Base-by-base conservation (phyloP, 1,284 basidiomycete species). In the Earliella scabrosa region DNA sequence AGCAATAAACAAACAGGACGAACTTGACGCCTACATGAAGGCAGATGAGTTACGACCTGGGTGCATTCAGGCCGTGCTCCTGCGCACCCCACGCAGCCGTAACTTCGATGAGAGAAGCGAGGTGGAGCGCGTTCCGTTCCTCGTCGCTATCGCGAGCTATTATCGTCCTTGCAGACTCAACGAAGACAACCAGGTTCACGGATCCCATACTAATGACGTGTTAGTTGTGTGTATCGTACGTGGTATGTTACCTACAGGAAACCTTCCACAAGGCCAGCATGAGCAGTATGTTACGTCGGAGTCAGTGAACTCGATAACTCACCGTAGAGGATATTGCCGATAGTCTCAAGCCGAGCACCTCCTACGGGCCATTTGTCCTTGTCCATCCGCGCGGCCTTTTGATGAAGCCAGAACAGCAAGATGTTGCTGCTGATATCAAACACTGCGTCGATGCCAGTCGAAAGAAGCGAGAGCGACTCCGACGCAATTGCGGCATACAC, bases 391-490 rank as follows among this genome's bases (percentile, higher is more conserved):
- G 70, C 73, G 1, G 93, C 86, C 66, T 93, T 90, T 59, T 80
- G 79, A 71, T 98, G 91, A 2, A 97, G 79, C 76, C 85, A 85
- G 72, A 90, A 90, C 1, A 98, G 80, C 16, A 97, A 77, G 34
- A 97, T 72, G 67, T 97, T 98, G 61, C 93, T 95, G 51, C 92
- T 88, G 40, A 95, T 85, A 68, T 98, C 96, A 68, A 97, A 97
- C 20, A 93, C 84, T n/a, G 93, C 87, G 70, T 97, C 95, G 64
- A 96, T 89, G 23, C 85, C 90, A 1, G 93, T 95, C 21, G 95
- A 93, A 55, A 98, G 85, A 45, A 98, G 80, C 6, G 95, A 93
- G 9, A 98, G 78, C 0, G 94, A 97, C 16, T 85, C 68, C 2
- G 93, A 90, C 1, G 91, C 90, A 58, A 94, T 82, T 16, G 97